Conservation (phyloP, 208 protist species). For the Phytomonas sp. region DNA sequence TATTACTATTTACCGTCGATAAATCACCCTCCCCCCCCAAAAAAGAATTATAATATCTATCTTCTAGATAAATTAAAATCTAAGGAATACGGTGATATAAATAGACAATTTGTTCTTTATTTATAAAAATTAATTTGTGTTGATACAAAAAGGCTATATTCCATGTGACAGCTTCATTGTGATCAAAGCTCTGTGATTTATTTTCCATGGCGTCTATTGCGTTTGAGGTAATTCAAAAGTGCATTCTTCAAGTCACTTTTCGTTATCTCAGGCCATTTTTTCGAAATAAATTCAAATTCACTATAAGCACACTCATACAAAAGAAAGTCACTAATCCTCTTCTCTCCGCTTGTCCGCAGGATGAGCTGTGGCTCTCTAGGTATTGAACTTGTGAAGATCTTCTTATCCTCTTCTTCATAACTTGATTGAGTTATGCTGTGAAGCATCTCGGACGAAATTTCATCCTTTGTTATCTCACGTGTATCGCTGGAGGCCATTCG, state of each 20-base stretch:
- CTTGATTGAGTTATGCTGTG: conserved; percentile 68
- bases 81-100: too few relatives aligned
- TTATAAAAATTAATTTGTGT: not conserved
- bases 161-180: not conserved
- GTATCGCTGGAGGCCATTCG: conserved; percentile 11
- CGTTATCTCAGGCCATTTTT: conserved; percentile 75
- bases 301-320: conserved; percentile 84
- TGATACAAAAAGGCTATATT: not conserved
- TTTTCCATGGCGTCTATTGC: conserved; percentile 36
- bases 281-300: conserved; percentile 68
- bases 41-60: not conserved
- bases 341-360: conserved; percentile 79
- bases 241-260: conserved; percentile 30
- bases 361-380: conserved; percentile 70
- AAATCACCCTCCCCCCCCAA: not conserved
- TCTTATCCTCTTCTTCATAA: conserved; percentile 45
- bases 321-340: conserved; percentile 83
- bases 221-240: conserved; percentile 35
- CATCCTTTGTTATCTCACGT: conserved; percentile 29
- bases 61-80: not conserved
- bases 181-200: conserved; percentile 9
- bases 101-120: conserved; percentile 1
- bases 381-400: conserved; percentile 23
- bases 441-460: conserved; percentile 69
- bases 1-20: not conserved